Evolutionary conservation across 2,329 filamentous ascomycete genomes (phyloP).

Genomic region (Fusarium equiseti): DNA sequence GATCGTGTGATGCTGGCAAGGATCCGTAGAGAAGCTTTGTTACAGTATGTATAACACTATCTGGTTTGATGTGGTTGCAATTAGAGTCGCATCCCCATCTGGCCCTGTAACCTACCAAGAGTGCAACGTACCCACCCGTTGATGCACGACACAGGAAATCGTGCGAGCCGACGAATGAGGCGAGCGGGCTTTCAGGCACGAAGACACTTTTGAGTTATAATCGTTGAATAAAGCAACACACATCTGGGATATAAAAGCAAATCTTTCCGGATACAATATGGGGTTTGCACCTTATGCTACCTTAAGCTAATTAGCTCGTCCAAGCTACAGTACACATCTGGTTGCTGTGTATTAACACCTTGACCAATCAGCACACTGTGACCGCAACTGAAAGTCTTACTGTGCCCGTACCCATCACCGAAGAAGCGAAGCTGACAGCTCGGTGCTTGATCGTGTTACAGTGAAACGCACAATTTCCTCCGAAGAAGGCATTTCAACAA

Average conservation of each 20-base stretch:
- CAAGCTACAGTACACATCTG: neutral
- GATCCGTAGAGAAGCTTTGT: conserved; percentile 1
- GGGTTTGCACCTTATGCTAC: neutral
- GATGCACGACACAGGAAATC: conserved; percentile 47
- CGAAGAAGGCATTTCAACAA: neutral
- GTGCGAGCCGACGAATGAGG: conserved; percentile 41
- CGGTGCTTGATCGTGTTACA: conserved; percentile 6
- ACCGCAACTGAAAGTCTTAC: neutral
- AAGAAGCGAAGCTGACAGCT: conserved; percentile 11
- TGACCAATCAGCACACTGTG: neutral
- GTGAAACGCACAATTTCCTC: conserved; percentile 8
- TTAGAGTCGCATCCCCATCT: conserved; percentile 31
- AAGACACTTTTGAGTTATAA: conserved; percentile 25
- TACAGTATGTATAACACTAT: conserved; percentile 24
- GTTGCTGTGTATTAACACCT: neutral
- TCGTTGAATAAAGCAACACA: conserved; percentile 16
- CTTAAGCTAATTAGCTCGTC: neutral
- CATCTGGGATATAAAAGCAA: conserved; percentile 10
- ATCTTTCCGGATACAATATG: neutral
- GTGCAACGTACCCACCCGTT: conserved; percentile 13
- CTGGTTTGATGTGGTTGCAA: conserved; percentile 28
- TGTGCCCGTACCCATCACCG: neutral
- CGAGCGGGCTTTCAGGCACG: conserved; percentile 37
- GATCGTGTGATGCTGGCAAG: conserved; percentile 5
- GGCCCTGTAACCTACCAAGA: conserved; percentile 25